Conservation (phyloP, 2,329 filamentous ascomycete genomes). For the Hypoxylon sp. region DNA sequence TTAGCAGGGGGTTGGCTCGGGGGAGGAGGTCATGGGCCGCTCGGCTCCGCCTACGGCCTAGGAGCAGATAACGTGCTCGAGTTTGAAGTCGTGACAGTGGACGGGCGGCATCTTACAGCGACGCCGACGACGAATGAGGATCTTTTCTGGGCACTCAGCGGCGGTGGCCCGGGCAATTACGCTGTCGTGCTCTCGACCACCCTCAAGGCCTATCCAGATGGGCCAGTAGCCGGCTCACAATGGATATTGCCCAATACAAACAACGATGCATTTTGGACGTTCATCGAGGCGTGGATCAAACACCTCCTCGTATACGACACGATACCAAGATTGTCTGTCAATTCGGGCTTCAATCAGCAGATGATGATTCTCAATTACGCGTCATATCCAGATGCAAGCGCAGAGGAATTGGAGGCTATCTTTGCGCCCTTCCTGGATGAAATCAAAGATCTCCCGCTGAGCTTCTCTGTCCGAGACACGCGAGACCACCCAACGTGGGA, state of each 20-base stretch:
- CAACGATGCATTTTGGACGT: background rate
- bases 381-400: background rate
- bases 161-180: background rate
- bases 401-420: background rate
- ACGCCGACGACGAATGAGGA: background rate
- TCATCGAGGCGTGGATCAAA: background rate
- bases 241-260: background rate
- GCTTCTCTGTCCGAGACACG: background rate
- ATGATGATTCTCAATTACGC: too few relatives aligned
- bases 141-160: background rate
- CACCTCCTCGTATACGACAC: background rate
- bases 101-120: background rate
- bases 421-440: conserved; percentile 2
- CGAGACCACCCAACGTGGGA: conserved; percentile 2
- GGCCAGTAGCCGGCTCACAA: background rate
- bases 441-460: conserved; percentile 3
- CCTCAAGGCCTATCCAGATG: background rate
- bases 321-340: too few relatives aligned
- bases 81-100: background rate
- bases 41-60: background rate
- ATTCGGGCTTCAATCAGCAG: too few relatives aligned
- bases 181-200: background rate
- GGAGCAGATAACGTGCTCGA: background rate
- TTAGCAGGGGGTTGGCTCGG: background rate
- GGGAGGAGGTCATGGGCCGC: background rate